Base-by-base conservation (phyloP, 192 early-diverging fungal genomes). In the Coemansia brasiliensis region DNA sequence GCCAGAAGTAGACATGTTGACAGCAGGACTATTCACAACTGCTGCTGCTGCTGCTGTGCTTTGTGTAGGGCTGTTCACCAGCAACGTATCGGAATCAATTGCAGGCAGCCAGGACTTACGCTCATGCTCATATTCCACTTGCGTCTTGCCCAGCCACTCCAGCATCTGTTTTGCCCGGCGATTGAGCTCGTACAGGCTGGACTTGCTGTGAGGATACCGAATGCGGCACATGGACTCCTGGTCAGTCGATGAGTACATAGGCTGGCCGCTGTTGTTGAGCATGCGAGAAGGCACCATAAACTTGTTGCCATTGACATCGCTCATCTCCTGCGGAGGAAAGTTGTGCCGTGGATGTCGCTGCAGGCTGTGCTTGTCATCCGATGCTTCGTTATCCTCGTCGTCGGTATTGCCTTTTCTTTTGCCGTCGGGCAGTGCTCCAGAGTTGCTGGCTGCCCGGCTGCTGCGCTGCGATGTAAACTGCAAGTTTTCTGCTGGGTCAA, bases 131-230 rank as follows among this genome's bases (percentile, higher is more conserved):
- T 72, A 79, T 53, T 79, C 75, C 5, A 70, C 50, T 42, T 79
- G 75, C 3, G 66, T 65, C 42, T 72, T 79, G 37, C 75, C 75
- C 57, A 79, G 61, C 75, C 75, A 79, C 40, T 79, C 75, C 12
- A 79, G 62, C 40, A 79, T 50, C 69, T 79, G 69, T 69, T 79
- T 79, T 0, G 75, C 75, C 25, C 75, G 69, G 10, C 75, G 65
- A 40, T 27, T 62, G 7, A 79, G 70, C 43, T 79, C 75, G 13
- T 54, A 21, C 21, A 79, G 22, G 38, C 61, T 69, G 44, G 75
- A 52, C 32, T 39, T 46, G 51, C 44, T 38, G 41, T 72, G 69
- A 51, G 75, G 75, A 38, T 79, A 79, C 29, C 66, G 64, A 42
- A 79, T 79, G 35, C 56, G 54, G 61, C 75, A 79, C 70, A 69